These are phyloP conservation scores for Peronospora farinosa DNA, from an alignment of 352 stramenopile species.

Conservation along the genomic window DNA sequence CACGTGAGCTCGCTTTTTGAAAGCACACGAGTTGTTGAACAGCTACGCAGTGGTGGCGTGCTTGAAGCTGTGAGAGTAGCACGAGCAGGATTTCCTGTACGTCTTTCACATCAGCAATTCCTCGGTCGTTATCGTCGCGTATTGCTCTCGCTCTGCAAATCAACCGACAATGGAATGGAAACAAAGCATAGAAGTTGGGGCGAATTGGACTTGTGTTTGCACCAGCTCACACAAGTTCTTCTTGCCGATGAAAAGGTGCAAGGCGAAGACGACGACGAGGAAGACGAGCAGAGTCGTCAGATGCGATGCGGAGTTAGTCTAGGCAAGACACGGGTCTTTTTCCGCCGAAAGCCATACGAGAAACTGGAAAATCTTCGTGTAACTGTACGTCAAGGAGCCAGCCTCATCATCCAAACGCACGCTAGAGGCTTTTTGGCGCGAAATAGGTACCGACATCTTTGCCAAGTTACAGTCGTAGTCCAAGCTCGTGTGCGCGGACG, in stretches of 20 bases:
- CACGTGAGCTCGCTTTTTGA: slow-evolving; percentile 73
- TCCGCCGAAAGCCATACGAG: slow-evolving; percentile 91
- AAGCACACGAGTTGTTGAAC: slow-evolving; percentile 64
- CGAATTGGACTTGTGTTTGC: slow-evolving; percentile 28
- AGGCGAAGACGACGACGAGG: slow-evolving; percentile 12
- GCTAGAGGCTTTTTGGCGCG: slow-evolving; percentile 42
- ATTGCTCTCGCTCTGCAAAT: slow-evolving; percentile 33
- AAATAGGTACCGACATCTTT: slow-evolving; percentile 31
- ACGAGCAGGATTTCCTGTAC: slow-evolving; percentile 77
- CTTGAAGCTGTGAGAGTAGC: slow-evolving; percentile 85
- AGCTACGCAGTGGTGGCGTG: slow-evolving; percentile 81
- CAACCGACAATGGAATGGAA: slow-evolving; percentile 14
- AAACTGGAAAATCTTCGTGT: slow-evolving; percentile 76
- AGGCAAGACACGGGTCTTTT: slow-evolving; percentile 91
- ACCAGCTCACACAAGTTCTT: slow-evolving; percentile 28
- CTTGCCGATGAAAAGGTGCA: slow-evolving; percentile 15
- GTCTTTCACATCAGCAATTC: slow-evolving; percentile 75
- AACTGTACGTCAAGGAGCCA: slow-evolving; percentile 25
- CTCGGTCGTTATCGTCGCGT: slow-evolving; percentile 59
- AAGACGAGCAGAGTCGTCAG: slow-evolving; percentile 22
- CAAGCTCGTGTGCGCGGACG: slow-evolving; percentile 41
- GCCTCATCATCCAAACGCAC: slow-evolving; percentile 47
- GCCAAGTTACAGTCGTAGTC: slow-evolving; percentile 32
- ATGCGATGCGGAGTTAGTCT: slow-evolving; percentile 55
- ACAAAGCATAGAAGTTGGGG: slow-evolving; percentile 17